Percentiles rank a stretch among this genome's conserved stretches.
These are phyloP conservation scores for Pleurotus ostreatus DNA, from an alignment of 768 basidiomycete genomes.

Conservation along the genomic window DNA sequence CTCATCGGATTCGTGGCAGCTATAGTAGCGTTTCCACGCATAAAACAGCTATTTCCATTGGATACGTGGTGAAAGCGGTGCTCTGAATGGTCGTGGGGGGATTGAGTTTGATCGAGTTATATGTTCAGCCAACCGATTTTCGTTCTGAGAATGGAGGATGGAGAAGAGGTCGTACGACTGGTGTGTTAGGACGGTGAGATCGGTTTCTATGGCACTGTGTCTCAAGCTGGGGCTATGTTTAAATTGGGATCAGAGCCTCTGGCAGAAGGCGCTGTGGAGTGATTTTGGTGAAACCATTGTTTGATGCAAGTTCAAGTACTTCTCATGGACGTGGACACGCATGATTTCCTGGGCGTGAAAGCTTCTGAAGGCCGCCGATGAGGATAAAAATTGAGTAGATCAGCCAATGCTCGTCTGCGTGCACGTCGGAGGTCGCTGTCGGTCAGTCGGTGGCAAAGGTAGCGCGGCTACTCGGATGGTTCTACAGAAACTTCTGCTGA, in stretches of 20 bases:
- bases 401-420: neutral
- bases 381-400: neutral
- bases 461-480: neutral
- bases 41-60: neutral
- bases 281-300: constrained; percentile 5
- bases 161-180: neutral
- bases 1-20: constrained; percentile 3
- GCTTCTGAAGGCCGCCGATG: neutral
- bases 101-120: neutral
- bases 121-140: too few relatives aligned
- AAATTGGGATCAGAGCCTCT: neutral
- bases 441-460: neutral
- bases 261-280: constrained; percentile 8
- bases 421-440: neutral
- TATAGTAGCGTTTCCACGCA: neutral
- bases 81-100: neutral
- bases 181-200: constrained; percentile 5
- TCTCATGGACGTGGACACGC: neutral
- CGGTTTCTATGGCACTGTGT: constrained; percentile 7
- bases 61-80: neutral
- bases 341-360: neutral
- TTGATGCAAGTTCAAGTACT: constrained; percentile 2
- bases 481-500: neutral
- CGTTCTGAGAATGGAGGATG: neutral
- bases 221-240: constrained; percentile 2